Evolutionary conservation across 2,329 filamentous ascomycete species (phyloP).

Genomic region (Emericellopsis cladophorae): DNA sequence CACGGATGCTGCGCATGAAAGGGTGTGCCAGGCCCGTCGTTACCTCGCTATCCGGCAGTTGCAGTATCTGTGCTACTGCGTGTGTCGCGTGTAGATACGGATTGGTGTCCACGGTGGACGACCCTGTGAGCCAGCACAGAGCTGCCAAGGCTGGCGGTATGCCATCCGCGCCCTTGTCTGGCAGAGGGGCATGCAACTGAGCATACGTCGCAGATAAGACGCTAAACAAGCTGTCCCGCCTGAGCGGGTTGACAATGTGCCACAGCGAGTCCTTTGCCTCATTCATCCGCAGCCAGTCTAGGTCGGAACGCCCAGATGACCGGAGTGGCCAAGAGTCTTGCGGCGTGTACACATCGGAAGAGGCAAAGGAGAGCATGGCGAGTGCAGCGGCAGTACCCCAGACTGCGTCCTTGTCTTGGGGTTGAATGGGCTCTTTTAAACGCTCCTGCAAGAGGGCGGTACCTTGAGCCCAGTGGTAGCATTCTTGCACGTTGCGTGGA

Average conservation of each 20-base stretch:
- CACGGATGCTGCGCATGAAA: slow-evolving; percentile 20
- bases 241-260: slow-evolving; percentile 17
- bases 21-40: slow-evolving; percentile 16
- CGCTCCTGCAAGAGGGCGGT: slow-evolving; percentile 24
- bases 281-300: slow-evolving; percentile 21
- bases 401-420: slow-evolving; percentile 26
- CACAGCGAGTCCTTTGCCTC: slow-evolving; percentile 23
- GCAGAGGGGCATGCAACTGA: slow-evolving; percentile 20
- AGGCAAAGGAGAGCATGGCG: slow-evolving; percentile 24
- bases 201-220: slow-evolving; percentile 19
- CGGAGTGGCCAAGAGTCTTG: slow-evolving; percentile 21
- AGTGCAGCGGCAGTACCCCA: slow-evolving; percentile 32
- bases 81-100: slow-evolving; percentile 25
- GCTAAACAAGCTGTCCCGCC: slow-evolving; percentile 20
- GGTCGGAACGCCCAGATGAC: slow-evolving; percentile 8
- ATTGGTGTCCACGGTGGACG: slow-evolving; percentile 19
- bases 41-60: slow-evolving; percentile 14
- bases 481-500: slow-evolving; percentile 21
- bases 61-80: slow-evolving; percentile 16
- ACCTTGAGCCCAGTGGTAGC: slow-evolving; percentile 28
- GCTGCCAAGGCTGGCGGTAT: slow-evolving; percentile 11
- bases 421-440: slow-evolving; percentile 17
- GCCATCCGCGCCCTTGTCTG: slow-evolving; percentile 10
- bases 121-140: slow-evolving; percentile 11
- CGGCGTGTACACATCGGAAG: slow-evolving; percentile 17